Conservation (phyloP, 345 rosid species). For the Fremontodendron californicum region DNA sequence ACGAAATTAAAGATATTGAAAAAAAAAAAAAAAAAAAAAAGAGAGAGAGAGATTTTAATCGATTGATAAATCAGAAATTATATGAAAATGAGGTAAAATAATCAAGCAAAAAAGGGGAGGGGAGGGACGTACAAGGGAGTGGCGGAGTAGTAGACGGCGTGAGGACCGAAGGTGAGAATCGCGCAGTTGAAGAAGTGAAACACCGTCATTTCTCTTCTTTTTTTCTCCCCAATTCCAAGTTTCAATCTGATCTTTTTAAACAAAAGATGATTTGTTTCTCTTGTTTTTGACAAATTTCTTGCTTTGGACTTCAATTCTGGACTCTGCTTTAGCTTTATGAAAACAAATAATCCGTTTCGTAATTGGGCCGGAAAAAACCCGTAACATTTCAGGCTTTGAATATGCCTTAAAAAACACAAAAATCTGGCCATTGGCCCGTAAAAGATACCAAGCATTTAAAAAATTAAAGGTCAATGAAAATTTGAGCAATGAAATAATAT, state of each 20-base stretch:
- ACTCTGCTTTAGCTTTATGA: too few species aligned
- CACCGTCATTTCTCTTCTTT: constrained; percentile 59
- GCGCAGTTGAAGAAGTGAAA: constrained; percentile 99
- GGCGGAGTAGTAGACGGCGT: constrained; percentile 98
- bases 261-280: not conserved
- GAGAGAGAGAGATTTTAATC: constrained; percentile 6
- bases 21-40: too few species aligned
- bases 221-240: not conserved
- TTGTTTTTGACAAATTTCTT: not conserved
- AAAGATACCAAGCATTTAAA: too few species aligned
- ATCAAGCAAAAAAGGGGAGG: not conserved
- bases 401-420: too few species aligned
- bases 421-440: too few species aligned
- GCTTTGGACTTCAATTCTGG: not conserved
- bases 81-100: not conserved
- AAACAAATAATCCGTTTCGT: too few species aligned
- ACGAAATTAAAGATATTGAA: not conserved
- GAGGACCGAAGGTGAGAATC: constrained; percentile 95
- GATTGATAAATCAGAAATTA: constrained; percentile 20
- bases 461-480: too few species aligned
- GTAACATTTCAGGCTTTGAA: too few species aligned
- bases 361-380: too few species aligned
- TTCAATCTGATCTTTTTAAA: not conserved
- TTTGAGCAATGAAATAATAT: too few species aligned
- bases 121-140: constrained; percentile 67